phyloP scores from a whole-genome alignment of 148 eudicot species.

The Simmondsia chinensis region DNA sequence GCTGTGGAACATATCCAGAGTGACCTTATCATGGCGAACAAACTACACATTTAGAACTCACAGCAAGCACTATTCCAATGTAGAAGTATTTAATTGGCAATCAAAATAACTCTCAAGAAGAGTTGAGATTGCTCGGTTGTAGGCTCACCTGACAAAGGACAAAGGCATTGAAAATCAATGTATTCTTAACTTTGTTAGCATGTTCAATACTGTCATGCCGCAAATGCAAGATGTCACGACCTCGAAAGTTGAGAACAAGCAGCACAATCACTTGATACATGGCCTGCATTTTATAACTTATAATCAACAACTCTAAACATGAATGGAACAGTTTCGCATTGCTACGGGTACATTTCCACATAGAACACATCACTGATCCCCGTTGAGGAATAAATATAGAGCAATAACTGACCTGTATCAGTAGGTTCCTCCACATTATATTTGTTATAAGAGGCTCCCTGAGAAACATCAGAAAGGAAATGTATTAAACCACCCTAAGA shows the following conservation, averaged over 20 bases:
- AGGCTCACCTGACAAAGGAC: constrained; percentile 76
- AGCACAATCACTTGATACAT: constrained; percentile 77
- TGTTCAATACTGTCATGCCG: constrained; percentile 18
- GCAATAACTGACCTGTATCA: constrained; percentile 51
- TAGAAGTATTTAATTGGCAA: too few relatives aligned
- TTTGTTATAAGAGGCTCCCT: constrained; percentile 97
- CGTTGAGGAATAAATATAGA: constrained; percentile 1
- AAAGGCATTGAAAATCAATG: constrained; percentile 85
- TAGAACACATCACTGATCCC: not conserved
- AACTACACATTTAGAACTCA: too few relatives aligned
- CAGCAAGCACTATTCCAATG: too few relatives aligned
- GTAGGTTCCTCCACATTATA: constrained; percentile 92
- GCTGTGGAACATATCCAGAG: too few relatives aligned
- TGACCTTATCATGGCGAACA: too few relatives aligned
- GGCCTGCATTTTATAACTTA: constrained; percentile 43
- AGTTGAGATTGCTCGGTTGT: not conserved
- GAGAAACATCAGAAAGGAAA: constrained; percentile 2
- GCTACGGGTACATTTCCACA: too few relatives aligned
- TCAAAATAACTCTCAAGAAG: too few relatives aligned
- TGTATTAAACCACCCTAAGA: not conserved
- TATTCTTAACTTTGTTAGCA: constrained; percentile 65
- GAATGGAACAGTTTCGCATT: too few relatives aligned
- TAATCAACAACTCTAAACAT: too few relatives aligned
- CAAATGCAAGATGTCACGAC: constrained; percentile 38
- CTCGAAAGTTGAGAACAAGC: constrained; percentile 68